Evolutionary conservation across 345 rosid species (phyloP).

Genomic region (Punica granatum): DNA sequence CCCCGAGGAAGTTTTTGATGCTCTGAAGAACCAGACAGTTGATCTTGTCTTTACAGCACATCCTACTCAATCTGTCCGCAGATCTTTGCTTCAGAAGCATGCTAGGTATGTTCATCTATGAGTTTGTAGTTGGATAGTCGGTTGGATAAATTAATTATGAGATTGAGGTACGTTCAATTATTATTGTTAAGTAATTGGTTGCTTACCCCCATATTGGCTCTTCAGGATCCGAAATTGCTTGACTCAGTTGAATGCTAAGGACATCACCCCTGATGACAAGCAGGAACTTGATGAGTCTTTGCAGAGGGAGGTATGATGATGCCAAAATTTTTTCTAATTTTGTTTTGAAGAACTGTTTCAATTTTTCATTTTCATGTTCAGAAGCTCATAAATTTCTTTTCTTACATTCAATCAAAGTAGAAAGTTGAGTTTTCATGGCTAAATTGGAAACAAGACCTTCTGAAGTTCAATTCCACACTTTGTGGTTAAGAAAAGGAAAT

Average conservation of each 20-base stretch:
- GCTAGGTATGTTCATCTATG: conserved; percentile 51
- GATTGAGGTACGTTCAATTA: not conserved
- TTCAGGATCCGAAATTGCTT: conserved; percentile 75
- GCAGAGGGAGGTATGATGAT: conserved; percentile 70
- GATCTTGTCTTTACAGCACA: conserved; percentile 97
- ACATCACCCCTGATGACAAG: conserved; percentile 94
- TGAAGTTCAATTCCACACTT: not conserved
- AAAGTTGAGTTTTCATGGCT: not conserved
- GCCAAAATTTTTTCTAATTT: not conserved
- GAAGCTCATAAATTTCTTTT: not conserved
- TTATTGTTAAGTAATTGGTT: no score
- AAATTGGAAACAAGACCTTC: not conserved
- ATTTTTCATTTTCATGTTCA: not conserved
- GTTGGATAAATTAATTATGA: not conserved
- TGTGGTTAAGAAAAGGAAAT: not conserved
- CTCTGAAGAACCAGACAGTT: conserved; percentile 92
- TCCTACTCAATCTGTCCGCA: conserved; percentile 93
- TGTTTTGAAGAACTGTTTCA: not conserved
- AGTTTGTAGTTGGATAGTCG: not conserved
- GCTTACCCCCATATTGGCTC: not conserved
- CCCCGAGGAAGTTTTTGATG: conserved; percentile 86
- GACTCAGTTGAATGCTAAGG: conserved; percentile 87
- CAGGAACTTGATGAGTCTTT: conserved; percentile 99
- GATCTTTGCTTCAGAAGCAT: conserved; percentile 95
- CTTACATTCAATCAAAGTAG: not conserved